phyloP scores from a whole-genome alignment of 441 rosid species.

The Pelargonium myrrhifolium region DNA sequence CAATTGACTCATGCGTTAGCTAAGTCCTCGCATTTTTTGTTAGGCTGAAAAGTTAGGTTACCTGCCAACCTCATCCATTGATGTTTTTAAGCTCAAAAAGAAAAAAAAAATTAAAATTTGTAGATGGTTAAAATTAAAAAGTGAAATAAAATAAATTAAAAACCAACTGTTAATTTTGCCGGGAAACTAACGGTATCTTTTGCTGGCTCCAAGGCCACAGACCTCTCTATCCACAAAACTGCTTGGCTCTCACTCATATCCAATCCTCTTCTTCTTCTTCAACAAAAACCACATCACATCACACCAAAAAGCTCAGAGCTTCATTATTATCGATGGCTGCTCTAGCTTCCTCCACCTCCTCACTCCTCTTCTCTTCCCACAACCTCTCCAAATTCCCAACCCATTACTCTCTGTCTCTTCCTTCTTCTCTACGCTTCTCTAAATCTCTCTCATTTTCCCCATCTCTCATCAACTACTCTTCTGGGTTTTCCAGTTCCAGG shows the following conservation, averaged over 20 bases:
- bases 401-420: slow-evolving; percentile 20
- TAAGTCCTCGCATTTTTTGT: no score
- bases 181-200: neutral
- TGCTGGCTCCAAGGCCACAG: neutral
- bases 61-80: no score
- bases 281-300: no score
- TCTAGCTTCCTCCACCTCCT: slow-evolving; percentile 40
- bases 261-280: neutral
- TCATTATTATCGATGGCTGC: slow-evolving; percentile 48
- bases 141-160: no score
- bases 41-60: no score
- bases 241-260: neutral
- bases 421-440: slow-evolving; percentile 13
- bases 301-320: neutral
- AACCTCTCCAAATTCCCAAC: slow-evolving; percentile 26
- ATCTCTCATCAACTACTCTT: slow-evolving; percentile 24
- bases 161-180: neutral
- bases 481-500: slow-evolving; percentile 16
- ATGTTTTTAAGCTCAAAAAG: no score
- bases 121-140: no score
- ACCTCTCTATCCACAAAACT: neutral
- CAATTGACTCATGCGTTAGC: no score
- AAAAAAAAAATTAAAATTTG: no score
- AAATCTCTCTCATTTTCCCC: slow-evolving; percentile 25
- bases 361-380: slow-evolving; percentile 32